These are phyloP conservation scores for Heliamphora exappendiculata DNA, from an alignment of 148 eudicot genomes.

Conservation along the genomic window DNA sequence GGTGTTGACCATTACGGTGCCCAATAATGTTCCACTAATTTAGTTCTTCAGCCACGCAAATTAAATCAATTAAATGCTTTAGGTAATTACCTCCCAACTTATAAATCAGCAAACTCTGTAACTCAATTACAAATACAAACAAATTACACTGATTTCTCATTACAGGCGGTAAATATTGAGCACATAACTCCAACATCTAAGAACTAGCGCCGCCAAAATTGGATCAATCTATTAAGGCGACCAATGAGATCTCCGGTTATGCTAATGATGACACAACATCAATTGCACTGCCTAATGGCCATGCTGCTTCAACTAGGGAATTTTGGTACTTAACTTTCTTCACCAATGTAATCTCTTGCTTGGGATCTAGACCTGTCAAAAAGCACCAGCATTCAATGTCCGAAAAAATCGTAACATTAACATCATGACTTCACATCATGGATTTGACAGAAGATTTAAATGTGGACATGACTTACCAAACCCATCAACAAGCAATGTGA, in stretches of 20 bases:
- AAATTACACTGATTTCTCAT: neutral
- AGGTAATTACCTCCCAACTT: neutral
- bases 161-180: neutral
- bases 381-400: neutral
- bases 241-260: conserved; percentile 6
- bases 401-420: neutral
- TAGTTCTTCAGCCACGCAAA: neutral
- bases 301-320: conserved; percentile 58
- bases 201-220: neutral
- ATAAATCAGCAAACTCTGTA: neutral
- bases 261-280: conserved; percentile 46
- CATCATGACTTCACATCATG: neutral
- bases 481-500: conserved; percentile 79
- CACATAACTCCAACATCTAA: neutral
- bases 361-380: conserved; percentile 51
- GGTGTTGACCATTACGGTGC: no score
- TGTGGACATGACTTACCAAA: conserved; percentile 56
- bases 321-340: conserved; percentile 48
- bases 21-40: neutral
- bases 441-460: neutral
- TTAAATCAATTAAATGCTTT: conserved; percentile 6
- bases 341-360: conserved; percentile 56
- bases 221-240: neutral
- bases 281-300: conserved; percentile 76
- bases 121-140: conserved; percentile 8